Evolutionary conservation across 345 rosid genomes (phyloP).

Genomic region (Trapa bicornis): DNA sequence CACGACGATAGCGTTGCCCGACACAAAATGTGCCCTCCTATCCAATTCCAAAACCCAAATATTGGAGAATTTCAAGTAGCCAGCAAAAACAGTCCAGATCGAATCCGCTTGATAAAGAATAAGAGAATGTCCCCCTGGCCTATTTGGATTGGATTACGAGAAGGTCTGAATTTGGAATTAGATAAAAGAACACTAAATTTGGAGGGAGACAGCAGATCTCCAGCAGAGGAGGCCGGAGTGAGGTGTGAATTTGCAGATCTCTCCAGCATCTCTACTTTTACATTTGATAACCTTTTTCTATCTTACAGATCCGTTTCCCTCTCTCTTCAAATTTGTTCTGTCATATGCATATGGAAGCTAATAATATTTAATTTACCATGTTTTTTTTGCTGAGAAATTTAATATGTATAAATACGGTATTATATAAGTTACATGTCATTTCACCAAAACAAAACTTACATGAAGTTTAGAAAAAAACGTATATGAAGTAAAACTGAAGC

Average conservation of each 20-base stretch:
- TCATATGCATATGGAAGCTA: too few species aligned
- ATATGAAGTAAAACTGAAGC: too few species aligned
- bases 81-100: neutral
- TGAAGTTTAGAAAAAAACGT: too few species aligned
- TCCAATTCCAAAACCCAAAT: neutral
- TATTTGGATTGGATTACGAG: neutral
- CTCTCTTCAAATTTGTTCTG: too few species aligned
- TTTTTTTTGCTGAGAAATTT: too few species aligned
- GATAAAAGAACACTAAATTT: neutral
- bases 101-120: neutral
- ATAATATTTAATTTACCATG: too few species aligned
- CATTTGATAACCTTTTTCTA: too few species aligned
- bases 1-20: slow-evolving; percentile 4
- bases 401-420: too few species aligned
- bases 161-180: neutral
- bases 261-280: neutral
- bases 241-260: neutral
- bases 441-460: too few species aligned
- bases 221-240: slow-evolving; percentile 8
- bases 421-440: too few species aligned
- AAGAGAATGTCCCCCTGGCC: neutral
- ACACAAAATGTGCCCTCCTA: neutral
- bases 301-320: too few species aligned
- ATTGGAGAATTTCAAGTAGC: neutral
- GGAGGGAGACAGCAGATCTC: slow-evolving; percentile 10